Percentiles rank a stretch among this genome's conserved stretches.
Evolutionary conservation across 1,284 basidiomycete genomes (phyloP).

Genomic region (Austroboletus niveus): DNA sequence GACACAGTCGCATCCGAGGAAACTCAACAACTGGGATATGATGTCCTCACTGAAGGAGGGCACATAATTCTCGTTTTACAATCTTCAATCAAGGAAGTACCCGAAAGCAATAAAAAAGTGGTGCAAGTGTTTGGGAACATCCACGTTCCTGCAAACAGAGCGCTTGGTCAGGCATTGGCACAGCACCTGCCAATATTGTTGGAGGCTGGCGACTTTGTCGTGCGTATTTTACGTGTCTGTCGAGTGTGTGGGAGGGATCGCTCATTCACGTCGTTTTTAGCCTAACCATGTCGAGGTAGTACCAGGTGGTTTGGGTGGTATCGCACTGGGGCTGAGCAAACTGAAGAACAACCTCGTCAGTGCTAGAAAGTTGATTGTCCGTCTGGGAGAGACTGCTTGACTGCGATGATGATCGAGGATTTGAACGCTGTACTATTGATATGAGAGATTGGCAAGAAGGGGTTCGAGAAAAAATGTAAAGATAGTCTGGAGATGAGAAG

Average conservation of each 20-base stretch:
- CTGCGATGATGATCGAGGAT: no score
- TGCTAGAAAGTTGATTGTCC: slow-evolving; percentile 20
- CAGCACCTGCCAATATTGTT: slow-evolving; percentile 14
- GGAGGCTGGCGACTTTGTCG: slow-evolving; percentile 22
- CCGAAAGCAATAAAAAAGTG: slow-evolving; percentile 17
- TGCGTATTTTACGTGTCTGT: slow-evolving; percentile 3
- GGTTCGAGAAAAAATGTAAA: no score
- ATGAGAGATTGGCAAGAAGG: no score
- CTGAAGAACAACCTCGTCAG: slow-evolving; percentile 27
- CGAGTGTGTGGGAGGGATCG: not conserved
- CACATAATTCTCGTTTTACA: slow-evolving; percentile 9
- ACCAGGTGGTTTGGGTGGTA: slow-evolving; percentile 22
- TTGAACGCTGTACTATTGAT: no score
- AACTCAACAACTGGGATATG: slow-evolving; percentile 25
- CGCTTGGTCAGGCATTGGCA: slow-evolving; percentile 14
- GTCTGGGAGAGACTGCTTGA: slow-evolving; percentile 13
- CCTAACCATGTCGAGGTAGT: slow-evolving; percentile 24
- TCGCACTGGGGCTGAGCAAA: slow-evolving; percentile 18
- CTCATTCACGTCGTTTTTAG: slow-evolving; percentile 3
- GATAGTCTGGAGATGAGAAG: no score
- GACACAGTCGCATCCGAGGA: slow-evolving; percentile 17
- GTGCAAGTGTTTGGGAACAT: slow-evolving; percentile 10
- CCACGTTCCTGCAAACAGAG: slow-evolving; percentile 9
- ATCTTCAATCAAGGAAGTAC: slow-evolving; percentile 7
- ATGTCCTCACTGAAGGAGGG: slow-evolving; percentile 19